A percentile compares a stretch with the other conserved stretches of the same genome.
Conservation (phyloP, 2,329 filamentous ascomycete species). For the Sporothrix pseudoabietina region DNA sequence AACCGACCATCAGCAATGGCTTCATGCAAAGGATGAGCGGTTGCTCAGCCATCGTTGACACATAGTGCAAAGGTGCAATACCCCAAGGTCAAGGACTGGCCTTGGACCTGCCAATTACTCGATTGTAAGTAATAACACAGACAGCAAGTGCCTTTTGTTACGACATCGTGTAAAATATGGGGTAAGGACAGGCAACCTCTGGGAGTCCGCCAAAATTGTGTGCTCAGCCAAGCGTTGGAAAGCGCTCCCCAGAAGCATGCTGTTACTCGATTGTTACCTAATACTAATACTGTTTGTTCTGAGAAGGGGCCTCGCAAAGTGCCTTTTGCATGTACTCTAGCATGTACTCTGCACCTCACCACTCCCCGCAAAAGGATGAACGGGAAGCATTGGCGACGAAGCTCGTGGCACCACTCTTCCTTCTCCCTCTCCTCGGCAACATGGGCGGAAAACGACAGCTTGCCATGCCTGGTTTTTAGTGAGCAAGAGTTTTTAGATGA, state of each 20-base stretch:
- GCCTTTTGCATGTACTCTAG: neutral
- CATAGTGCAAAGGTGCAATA: neutral
- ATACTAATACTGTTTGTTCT: neutral
- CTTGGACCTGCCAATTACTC: neutral
- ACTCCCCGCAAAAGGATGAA: neutral
- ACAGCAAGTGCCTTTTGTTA: neutral
- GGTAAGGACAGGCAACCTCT: neutral
- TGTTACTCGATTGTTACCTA: neutral
- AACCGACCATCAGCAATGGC: neutral
- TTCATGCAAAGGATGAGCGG: neutral
- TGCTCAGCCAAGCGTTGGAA: neutral
- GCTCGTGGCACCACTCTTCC: neutral
- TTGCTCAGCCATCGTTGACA: neutral
- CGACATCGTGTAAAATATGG: conserved; percentile 1
- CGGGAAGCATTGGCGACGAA: neutral
- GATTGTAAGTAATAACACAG: conserved; percentile 4
- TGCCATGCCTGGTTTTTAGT: neutral
- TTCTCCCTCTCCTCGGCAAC: neutral
- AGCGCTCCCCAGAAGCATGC: neutral
- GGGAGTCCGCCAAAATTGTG: neutral
- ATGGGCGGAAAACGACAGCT: neutral
- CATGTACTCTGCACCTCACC: neutral
- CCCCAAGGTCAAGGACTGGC: neutral
- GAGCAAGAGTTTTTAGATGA: neutral
- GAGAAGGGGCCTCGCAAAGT: neutral